Evolutionary conservation across 768 basidiomycete species (phyloP), one percentile per base, ranked within the genome.

Genomic region (Lactifluus volemus): DNA sequence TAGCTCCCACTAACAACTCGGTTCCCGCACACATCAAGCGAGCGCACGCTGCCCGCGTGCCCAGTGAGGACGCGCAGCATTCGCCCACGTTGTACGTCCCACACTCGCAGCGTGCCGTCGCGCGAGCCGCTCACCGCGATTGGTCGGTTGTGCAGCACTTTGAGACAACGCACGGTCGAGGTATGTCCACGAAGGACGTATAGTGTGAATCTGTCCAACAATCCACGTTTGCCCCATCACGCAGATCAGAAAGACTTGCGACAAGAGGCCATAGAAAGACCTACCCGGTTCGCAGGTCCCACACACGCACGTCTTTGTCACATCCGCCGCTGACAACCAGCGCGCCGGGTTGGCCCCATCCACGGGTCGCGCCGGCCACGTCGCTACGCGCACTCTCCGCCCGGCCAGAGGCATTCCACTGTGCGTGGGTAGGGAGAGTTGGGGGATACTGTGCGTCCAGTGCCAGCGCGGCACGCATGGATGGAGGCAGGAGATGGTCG

Each of bases 261-360:
- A 44, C 9, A 21, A 48, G 32, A 14, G 21, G 47, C 10, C 42
- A 36, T 17, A 53, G 39, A 25, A n/a, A 48, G 25, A 73, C 85
- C 65, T 69, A 94, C 92, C 95, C 95, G 44, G 87, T 86, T 10
- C 79, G 75, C 0, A 90, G 88, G 64, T 88, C 84, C 96, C 96
- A 98, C 0, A 99, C 91, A 39, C 88, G 78, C n/a, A 99, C 75
- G 49, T 83, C 81, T 67, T 94, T 88, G 69, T 99, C 96, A 68
- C 96, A 97, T 5, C 94, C 95, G 1, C 91, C 95, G 61, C 88
- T 93, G 25, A 98, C 88, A 19, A 96, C 84, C 5, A 97, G 75
- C 7, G 91, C 77, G 52, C 84, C 83, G 2, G 84, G 83, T 69
- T 95, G 90, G 0, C 95, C 94, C 91, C 92, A 98, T 1, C 96